These are phyloP conservation scores for Limonium bicolor DNA, from an alignment of 148 eudicot genomes.

Conservation along the genomic window DNA sequence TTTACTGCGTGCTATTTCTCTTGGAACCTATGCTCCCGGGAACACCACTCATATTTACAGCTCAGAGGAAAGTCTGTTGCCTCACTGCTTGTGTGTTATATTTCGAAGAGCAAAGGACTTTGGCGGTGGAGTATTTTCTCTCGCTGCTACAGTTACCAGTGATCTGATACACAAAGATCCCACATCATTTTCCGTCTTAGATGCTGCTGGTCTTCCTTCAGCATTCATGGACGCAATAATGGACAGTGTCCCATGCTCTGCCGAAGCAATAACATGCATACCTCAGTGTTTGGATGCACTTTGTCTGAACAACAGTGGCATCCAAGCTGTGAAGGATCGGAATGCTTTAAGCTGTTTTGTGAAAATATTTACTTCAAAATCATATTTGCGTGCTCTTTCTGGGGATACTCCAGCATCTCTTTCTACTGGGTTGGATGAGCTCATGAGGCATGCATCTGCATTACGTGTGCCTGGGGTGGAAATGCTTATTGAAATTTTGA, in stretches of 20 bases:
- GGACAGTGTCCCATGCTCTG: conserved; percentile 85
- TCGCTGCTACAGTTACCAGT: conserved; percentile 89
- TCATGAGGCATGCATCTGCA: conserved; percentile 83
- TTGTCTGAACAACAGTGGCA: conserved; percentile 83
- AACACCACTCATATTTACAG: conserved; percentile 68
- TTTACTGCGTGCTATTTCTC: conserved; percentile 82
- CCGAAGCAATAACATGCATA: conserved; percentile 92
- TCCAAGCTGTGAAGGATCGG: conserved; percentile 83
- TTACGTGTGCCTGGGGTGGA: conserved; percentile 88
- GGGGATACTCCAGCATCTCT: conserved; percentile 76
- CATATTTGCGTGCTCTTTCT: conserved; percentile 63
- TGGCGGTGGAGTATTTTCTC: conserved; percentile 95
- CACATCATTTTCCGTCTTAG: conserved; percentile 72
- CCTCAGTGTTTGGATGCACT: conserved; percentile 97
- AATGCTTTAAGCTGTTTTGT: conserved; percentile 94
- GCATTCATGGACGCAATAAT: conserved; percentile 82
- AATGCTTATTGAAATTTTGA: conserved; percentile 81
- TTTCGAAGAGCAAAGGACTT: conserved; percentile 88
- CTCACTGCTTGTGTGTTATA: conserved; percentile 74
- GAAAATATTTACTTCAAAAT: conserved; percentile 77
- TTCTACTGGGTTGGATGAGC: conserved; percentile 93
- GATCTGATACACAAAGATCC: conserved; percentile 97
- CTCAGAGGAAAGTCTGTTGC: conserved; percentile 83
- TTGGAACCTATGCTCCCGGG: conserved; percentile 96
- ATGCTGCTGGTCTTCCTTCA: conserved; percentile 84